These are phyloP conservation scores for Stevia rebaudiana DNA, from an alignment of 140 eudicot species.

Conservation along the genomic window DNA sequence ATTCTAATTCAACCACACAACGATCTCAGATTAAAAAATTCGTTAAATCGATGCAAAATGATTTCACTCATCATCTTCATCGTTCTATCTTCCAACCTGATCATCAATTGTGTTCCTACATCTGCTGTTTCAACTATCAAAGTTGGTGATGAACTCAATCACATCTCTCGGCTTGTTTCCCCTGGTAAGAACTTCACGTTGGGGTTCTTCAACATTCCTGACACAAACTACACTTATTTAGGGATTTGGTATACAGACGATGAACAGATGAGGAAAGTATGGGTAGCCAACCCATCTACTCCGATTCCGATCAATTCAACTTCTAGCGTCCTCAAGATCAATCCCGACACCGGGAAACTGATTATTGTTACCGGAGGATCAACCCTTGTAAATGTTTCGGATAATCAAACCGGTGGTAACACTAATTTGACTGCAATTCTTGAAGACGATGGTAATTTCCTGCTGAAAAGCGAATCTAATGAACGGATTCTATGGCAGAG, in stretches of 20 bases:
- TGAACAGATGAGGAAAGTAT: background rate
- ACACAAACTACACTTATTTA: conserved; percentile 22
- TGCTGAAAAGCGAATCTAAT: conserved; percentile 8
- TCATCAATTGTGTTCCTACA: conserved; percentile 3
- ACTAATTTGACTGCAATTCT: conserved; percentile 25
- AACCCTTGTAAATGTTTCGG: conserved; percentile 12
- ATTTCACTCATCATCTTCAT: conserved; percentile 17
- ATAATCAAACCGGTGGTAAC: background rate
- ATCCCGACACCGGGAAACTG: conserved; percentile 15
- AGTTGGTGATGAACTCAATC: conserved; percentile 31
- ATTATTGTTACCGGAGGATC: conserved; percentile 1
- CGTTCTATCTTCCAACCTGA: too few relatives aligned
- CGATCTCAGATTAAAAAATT: too few relatives aligned
- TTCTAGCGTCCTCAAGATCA: conserved; percentile 12
- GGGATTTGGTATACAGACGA: conserved; percentile 43
- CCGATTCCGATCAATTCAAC: conserved; percentile 33
- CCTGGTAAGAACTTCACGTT: conserved; percentile 25
- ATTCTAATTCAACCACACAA: too few relatives aligned
- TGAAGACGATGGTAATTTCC: conserved; percentile 39
- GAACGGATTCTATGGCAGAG: conserved; percentile 29
- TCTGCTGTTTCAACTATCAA: conserved; percentile 18
- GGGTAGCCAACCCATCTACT: conserved; percentile 40
- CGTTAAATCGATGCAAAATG: conserved; percentile 1
- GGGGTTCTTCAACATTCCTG: conserved; percentile 29
- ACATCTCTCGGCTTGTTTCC: conserved; percentile 34